Base-by-base conservation (phyloP, 495 filamentous ascomycete genomes). In the Aspergillus ostianus region DNA sequence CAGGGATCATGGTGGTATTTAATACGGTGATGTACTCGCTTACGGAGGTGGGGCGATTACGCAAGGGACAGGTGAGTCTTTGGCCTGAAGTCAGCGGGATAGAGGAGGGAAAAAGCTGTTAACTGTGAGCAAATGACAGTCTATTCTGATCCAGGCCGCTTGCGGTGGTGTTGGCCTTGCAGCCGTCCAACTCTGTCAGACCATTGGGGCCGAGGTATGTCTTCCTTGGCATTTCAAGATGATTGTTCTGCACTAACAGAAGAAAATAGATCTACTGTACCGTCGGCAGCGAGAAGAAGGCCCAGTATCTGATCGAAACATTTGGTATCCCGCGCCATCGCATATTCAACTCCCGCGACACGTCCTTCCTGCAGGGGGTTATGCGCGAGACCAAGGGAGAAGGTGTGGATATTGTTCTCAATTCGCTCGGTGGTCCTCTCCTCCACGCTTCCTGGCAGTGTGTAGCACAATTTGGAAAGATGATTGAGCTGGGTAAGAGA, bases 331-430 rank as follows among this genome's bases (percentile, higher is more conserved):
- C 73, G 1, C 36, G 59, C 0, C 58, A 75, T 7, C 76, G 73
- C 19, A 85, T 86, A 21, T 82, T 85, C 57, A 73, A 76, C 55
- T 84, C 78, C 45, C 68, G 78, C 15, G 72, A 79, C 36, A 57
- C 67, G 0, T 70, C 77, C 2, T 85, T 84, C 60, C 55, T 72
- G 0, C 57, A 72, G 27, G 78, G 71, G 15, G 56, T 85, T 0
- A 69, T 81, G 49, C 59, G 70, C 1, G 72, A 70, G 23, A 88
- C 84, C 0, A 49, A 68, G 9, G 74, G 77, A 15, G 61, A 57
- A 12, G 81, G 83, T 10, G 78, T 83, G 44, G 79, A 83, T 44
- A 64, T 84, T 9, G 76, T 82, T 6, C 68, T 84, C 27, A 81
- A 82, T 53, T 76, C 79, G 17, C 70, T 84, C 15, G 70, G 78